phyloP scores from a whole-genome alignment of 768 basidiomycete species.

The Mycena galopus region DNA sequence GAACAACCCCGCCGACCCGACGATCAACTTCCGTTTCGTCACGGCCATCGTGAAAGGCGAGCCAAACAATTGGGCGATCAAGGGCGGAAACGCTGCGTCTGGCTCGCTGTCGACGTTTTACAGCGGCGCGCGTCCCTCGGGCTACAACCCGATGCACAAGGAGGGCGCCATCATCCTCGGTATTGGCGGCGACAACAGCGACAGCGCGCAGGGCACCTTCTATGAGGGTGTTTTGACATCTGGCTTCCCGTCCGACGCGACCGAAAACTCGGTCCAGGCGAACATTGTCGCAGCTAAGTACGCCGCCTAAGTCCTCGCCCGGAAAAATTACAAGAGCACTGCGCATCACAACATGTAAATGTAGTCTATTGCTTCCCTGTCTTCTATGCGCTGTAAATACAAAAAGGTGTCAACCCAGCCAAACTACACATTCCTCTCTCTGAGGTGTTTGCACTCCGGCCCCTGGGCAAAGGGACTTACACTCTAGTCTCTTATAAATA shows the following conservation, averaged over 20 bases:
- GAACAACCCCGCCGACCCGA: conserved; percentile 22
- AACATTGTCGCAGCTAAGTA: conserved; percentile 27
- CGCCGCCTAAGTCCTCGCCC: conserved; percentile 21
- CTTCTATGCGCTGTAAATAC: neutral
- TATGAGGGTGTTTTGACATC: conserved; percentile 30
- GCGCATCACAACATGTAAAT: conserved; percentile 5
- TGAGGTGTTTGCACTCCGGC: no score
- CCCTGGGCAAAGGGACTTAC: no score
- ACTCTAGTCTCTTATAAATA: neutral
- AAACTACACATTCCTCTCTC: no score
- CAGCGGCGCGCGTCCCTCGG: conserved; percentile 2
- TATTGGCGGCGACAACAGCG: neutral
- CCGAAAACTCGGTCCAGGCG: neutral
- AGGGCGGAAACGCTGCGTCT: neutral
- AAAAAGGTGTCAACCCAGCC: no score
- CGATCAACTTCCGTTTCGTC: conserved; percentile 30
- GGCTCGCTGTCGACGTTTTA: no score
- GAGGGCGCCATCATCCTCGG: conserved; percentile 36
- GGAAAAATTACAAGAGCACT: conserved; percentile 1
- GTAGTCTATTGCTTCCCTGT: conserved; percentile 11
- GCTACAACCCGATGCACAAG: conserved; percentile 36
- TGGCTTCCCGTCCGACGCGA: conserved; percentile 24
- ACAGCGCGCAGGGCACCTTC: conserved; percentile 26
- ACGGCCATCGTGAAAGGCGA: conserved; percentile 34
- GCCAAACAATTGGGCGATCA: conserved; percentile 26